A percentile compares a stretch with the other conserved stretches of the same genome.
Conservation (phyloP, 257 asterid genomes). For the Anisodus acutangulus region DNA sequence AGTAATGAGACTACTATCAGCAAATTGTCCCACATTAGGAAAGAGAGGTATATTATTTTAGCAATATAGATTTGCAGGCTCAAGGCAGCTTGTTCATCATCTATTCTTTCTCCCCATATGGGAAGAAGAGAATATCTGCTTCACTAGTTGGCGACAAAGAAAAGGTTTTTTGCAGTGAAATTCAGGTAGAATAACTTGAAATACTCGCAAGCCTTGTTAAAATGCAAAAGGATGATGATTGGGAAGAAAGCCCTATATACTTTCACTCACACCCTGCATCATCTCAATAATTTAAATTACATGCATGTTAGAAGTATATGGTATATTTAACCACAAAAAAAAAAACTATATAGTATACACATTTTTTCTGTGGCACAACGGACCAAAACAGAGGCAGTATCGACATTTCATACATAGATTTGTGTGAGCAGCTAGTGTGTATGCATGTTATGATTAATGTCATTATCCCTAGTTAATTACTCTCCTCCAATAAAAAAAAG, state of each 20-base stretch:
- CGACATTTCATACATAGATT: conserved; percentile 19
- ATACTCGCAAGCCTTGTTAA: neutral
- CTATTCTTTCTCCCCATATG: conserved; percentile 3
- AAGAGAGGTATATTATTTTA: neutral
- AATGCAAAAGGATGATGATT: conserved; percentile 22
- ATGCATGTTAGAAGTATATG: neutral
- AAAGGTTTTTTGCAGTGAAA: conserved; percentile 31
- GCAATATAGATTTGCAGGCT: conserved; percentile 11
- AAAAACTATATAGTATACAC: neutral
- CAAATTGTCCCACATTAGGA: conserved; percentile 42
- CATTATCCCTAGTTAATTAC: conserved; percentile 43
- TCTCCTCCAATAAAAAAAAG: too few relatives aligned
- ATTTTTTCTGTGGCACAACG: neutral
- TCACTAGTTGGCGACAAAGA: conserved; percentile 26
- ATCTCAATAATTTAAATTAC: neutral
- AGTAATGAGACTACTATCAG: conserved; percentile 52
- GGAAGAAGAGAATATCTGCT: conserved; percentile 27
- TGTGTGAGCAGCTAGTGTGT: conserved; percentile 25
- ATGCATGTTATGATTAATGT: conserved; percentile 50
- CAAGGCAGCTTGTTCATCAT: conserved; percentile 11
- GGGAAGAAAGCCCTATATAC: conserved; percentile 24
- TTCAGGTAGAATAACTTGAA: conserved; percentile 30
- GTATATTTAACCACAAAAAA: neutral
- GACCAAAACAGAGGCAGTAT: neutral
- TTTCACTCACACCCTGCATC: conserved; percentile 4